Evolutionary conservation across 129 eudicot genomes (phyloP), one percentile per base, ranked within the genome.

Genomic region (Escallonia herrerae): DNA sequence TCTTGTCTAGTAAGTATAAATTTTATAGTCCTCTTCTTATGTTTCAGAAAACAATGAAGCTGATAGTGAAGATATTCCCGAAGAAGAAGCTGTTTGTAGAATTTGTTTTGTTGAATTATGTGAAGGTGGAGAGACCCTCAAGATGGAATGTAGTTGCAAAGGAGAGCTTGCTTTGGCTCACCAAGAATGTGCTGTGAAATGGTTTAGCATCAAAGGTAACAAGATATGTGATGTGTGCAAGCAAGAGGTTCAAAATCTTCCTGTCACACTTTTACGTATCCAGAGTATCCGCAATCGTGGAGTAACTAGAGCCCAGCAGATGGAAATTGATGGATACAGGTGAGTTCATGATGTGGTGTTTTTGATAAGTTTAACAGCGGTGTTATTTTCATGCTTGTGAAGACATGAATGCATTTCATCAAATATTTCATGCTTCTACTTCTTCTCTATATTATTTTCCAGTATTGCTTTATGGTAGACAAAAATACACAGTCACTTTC

Each of bases 161-260:
- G 97, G 97, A 10, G 97, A 82, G 63, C 94, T 91, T 56, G 90
- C 93, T 46, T 75, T 91, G 64, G 97, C 97, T 72, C 97, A 91
- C 73, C 64, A 79, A 85, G 97, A 87, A 60, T 91, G 97, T 64
- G 97, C 97, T 13, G 62, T 91, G 14, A 91, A 87, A 82, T 91
- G 97, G 97, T 91, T 91, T 72, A 76, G 90, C 75, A 91, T 91
- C 52, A 87, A 91, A 82, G 97, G 97, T 70, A 87, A 85, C 88
- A 87, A 87, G 74, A 87, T 82, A 14, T 91, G 97, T 69, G 97
- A 91, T 13, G 93, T 91, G 45, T 91, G 97, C 77, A 86, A 87
- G 51, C 84, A 91, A 76, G 95, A 87, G 63, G 97, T 91, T 48
- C 69, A 74, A 46, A 91, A 91, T 73, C 74, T 91, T 22, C 95